Evolutionary conservation across 768 basidiomycete species (phyloP), one percentile per base, ranked within the genome.

Genomic region (Tremella yokohamensis): DNA sequence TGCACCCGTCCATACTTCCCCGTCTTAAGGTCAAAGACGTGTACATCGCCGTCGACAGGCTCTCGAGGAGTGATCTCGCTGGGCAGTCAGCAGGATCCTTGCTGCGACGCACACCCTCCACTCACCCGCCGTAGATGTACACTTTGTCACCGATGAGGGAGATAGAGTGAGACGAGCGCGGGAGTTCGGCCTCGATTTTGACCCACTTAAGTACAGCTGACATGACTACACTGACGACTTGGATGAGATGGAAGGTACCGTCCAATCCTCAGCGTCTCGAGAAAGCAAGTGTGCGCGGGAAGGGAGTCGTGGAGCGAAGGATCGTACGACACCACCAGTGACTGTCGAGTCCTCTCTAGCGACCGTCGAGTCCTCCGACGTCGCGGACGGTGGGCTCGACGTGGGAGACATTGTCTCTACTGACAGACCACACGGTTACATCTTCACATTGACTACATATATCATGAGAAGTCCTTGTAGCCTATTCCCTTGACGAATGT

Each of bases 141-240:
- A 77, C 74, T 20, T 61, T 68, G 13, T 73, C 75, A 9, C 49
- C 45, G 9, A 77, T 58, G 16, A 79, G 72, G 0, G 70, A 74
- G 8, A 80, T 57, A 9, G 75, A 76, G 58, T 81, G 81, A 2
- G 81, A 81, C 2, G 82, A 82, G 40, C 82, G 77, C 3, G 78
- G 51, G n/a, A 73, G 53, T 15, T 48, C 38, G 16, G 3, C 48
- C 18, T 18, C 22, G 24, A 18, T 15, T 3, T 11, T 2, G 7
- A 24, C 15, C 48, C 22, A 34, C 29, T 34, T 34, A 11, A 34
- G 29, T 11, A 11, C 6, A 11, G 29, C 11, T 6, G 29, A 34
- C 29, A 34, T 34, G 6, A n/a, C 11, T 34, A 34, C 29, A 34
- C 6, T 4, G 4, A 4, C 29, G 29, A 34, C 6, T 34, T 34